Evolutionary conservation across 257 asterid genomes (phyloP).

Genomic region (Catharanthus roseus): DNA sequence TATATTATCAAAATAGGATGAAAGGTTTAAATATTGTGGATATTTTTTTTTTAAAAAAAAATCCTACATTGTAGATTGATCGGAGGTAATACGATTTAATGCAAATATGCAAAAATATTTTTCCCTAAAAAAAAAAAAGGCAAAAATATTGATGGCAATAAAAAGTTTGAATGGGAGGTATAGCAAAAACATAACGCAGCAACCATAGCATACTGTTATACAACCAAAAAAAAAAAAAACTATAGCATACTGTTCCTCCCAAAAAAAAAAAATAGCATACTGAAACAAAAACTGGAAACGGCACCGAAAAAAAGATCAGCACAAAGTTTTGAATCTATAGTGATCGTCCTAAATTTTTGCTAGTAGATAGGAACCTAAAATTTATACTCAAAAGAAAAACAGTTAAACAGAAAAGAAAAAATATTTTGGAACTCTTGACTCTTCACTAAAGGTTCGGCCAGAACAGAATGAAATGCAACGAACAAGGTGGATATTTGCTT

Average conservation of each 20-base stretch:
- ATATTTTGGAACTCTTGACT: no score
- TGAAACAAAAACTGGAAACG: no score
- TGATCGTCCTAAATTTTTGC: background rate
- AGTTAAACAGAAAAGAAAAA: background rate
- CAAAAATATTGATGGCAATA: no score
- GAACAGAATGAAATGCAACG: background rate
- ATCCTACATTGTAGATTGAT: background rate
- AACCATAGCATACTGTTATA: background rate
- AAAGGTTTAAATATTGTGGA: background rate
- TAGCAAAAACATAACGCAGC: background rate
- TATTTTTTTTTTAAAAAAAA: no score
- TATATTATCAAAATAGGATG: background rate
- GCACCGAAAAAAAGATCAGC: no score
- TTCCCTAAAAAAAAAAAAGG: no score
- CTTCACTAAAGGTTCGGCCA: background rate
- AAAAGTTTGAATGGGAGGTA: background rate
- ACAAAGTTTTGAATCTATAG: no score
- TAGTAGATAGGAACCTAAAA: background rate
- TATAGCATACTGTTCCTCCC: no score
- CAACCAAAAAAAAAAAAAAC: no score
- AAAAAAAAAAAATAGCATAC: no score
- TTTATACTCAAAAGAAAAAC: background rate
- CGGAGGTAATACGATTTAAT: no score
- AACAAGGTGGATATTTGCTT: background rate
- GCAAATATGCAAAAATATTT: no score